Base-by-base conservation (phyloP, 2,329 filamentous ascomycete species). In the Cercospora sp. region DNA sequence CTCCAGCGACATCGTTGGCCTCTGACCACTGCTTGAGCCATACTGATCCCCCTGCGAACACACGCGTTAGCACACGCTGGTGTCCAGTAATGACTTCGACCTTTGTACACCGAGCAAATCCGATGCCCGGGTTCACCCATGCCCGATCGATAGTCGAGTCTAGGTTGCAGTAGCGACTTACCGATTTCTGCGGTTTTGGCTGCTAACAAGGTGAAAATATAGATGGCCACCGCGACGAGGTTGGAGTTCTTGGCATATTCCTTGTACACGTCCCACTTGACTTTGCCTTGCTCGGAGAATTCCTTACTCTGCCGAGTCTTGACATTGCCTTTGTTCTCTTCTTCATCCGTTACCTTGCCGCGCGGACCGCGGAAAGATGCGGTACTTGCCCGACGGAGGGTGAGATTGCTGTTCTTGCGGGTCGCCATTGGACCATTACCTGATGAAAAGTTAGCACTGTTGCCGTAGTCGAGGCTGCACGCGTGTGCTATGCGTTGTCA, bases 161-260 rank as follows among this genome's bases (percentile, higher is more conserved):
- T 63, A 26, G 31, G 45, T 48, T 66, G 58, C 55, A 68, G 30
- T 60, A 65, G 51, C 26, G 60, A 82, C 86, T 78, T 82, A 89
- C 88, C 91, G 72, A 99, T 91, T 75, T 91, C 91, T 10, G 89
- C 89, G 16, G 90, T 90, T 81, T 99, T 94, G 8, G 93, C 89
- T 30, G 90, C 88, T 68, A 98, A 75, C 57, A 98, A 84, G 64
- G 92, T 88, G 53, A 90, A 57, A 16, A 97, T 75, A 79, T 98
- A 99, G 72, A 97, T 84, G 16, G 81, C 80, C 8, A 99, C 95
- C 12, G 95, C 96, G 66, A 87, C 83, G 16, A 97, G 80, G 78
- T 98, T 97, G 83, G 92, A 97, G 68, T 93, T 93, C 81, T 93
- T 97, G 66, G 95, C 96, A 76, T 99, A 99, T 80, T 97, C 94